Evolutionary conservation across 1,139 yeast species (phyloP), one percentile per base, ranked within the genome.

Genomic region (Scheffersomyces cryptocercus): DNA sequence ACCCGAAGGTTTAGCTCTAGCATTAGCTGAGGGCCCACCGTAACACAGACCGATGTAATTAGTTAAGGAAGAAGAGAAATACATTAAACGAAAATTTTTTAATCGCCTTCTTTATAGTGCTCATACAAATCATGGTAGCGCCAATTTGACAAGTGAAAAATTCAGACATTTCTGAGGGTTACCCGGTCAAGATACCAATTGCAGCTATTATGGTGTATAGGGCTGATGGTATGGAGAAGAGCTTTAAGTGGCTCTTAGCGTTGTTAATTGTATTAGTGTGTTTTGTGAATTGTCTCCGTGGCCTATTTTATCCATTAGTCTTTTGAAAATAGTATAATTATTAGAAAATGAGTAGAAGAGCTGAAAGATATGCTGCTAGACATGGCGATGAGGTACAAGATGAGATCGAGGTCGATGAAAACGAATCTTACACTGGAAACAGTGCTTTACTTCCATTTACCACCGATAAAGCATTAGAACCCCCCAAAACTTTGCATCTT

Each of bases 31-130:
- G 77, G 52, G 65, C 53, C 59, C 62, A 58, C 69, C 71, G 62
- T 62, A 73, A 68, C 83, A 76, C 84, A 75, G 77, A 77, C 70
- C 75, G 79, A 65, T 69, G 58, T 40, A 44, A 45, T 54, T 48
- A 54, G 56, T 44, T 40, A 32, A 40, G 49, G 48, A 50, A 48
- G 48, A 47, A 52, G 48, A 45, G 35, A 31, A 31, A n/a, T 4
- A 15, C 14, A 14, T 31, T 14, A 20, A 20, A 11, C 10, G 35
- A 11, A 31, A 31, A 14, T 2, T 31, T 31, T 31, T 31, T 31
- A 14, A 15, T 14, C 11, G 20, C 3, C 35, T 15, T 20, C 10
- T 20, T 31, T 31, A 31, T 31, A 31, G 6, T 8, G 11, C 26
- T 20, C 26, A 20, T 20, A 20, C 8, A 8, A 6, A 20, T 20